Conservation (phyloP, 805 yeast species). For the Pichia californica region DNA sequence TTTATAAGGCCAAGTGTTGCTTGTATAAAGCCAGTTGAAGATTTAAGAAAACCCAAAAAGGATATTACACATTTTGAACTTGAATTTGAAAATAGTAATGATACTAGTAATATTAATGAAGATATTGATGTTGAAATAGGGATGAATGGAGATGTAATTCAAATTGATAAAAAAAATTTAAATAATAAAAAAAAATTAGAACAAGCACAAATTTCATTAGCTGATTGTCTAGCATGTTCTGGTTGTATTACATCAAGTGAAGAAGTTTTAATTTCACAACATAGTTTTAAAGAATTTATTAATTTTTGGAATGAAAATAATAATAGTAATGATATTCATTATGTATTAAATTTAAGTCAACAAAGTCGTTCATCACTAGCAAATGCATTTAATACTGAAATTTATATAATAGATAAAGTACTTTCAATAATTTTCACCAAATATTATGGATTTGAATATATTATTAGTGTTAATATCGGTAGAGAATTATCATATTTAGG, state of each 20-base stretch:
- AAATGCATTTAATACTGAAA: constrained; percentile 47
- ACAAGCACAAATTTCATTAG: constrained; percentile 81
- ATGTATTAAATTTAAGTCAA: constrained; percentile 77
- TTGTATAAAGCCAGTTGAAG: constrained; percentile 77
- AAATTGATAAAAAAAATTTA: constrained; percentile 51
- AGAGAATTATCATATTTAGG: constrained; percentile 40
- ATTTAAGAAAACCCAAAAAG: constrained; percentile 25
- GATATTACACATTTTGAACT: constrained; percentile 2
- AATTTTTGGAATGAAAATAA: constrained; percentile 39
- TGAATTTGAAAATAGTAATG: constrained; percentile 49
- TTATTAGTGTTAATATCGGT: constrained; percentile 84
- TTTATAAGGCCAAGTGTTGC: constrained; percentile 93
- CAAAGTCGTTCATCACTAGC: constrained; percentile 83
- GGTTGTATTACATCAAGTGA: constrained; percentile 99
- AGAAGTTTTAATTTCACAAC: constrained; percentile 84
- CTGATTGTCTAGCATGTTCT: constrained; percentile 93
- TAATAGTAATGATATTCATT: constrained; percentile 30
- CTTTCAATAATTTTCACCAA: constrained; percentile 52
- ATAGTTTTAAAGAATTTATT: constrained; percentile 75
- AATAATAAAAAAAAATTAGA: constrained; percentile 46
- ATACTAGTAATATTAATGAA: constrained; percentile 18
- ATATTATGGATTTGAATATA: constrained; percentile 59
- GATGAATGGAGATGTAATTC: constrained; percentile 44
- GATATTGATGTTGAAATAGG: constrained; percentile 17
- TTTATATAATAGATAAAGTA: constrained; percentile 55